phyloP scores from a whole-genome alignment of 345 rosid species.

The Brassica rapa region DNA sequence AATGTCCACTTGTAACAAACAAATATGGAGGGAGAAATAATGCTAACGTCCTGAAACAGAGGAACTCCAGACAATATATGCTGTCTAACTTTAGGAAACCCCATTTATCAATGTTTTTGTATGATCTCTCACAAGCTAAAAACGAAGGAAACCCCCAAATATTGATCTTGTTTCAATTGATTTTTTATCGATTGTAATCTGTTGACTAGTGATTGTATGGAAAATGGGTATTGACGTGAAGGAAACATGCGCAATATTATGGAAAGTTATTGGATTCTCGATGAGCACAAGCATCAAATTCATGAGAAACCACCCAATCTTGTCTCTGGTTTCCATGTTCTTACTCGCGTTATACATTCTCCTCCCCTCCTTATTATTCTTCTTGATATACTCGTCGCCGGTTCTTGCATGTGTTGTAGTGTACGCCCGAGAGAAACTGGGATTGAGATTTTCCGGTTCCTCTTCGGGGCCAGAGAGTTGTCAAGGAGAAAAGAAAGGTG shows the following conservation, averaged over 20 bases:
- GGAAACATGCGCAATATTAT: conserved; percentile 39
- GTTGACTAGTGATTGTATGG: not conserved
- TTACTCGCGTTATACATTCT: conserved; percentile 50
- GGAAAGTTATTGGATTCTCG: conserved; percentile 48
- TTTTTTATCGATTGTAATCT: not conserved
- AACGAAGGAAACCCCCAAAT: not conserved
- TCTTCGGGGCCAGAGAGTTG: conserved; percentile 21
- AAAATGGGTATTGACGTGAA: conserved; percentile 59
- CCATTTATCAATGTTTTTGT: not conserved
- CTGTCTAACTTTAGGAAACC: conserved; percentile 25
- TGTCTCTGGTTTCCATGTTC: conserved; percentile 41
- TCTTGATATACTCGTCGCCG: conserved; percentile 55
- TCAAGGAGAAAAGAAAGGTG: conserved; percentile 13
- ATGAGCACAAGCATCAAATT: conserved; percentile 36
- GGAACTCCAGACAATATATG: conserved; percentile 34
- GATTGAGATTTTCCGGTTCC: conserved; percentile 18
- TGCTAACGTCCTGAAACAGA: conserved; percentile 27
- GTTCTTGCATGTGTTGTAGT: conserved; percentile 44
- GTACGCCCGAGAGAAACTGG: conserved; percentile 34
- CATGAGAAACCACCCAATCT: conserved; percentile 52
- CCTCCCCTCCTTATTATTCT: conserved; percentile 58
- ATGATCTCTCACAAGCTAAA: not conserved
- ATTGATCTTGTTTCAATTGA: not conserved
- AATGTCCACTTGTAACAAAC: not conserved
- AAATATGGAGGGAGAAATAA: not conserved